phyloP scores from a whole-genome alignment of 2,329 filamentous ascomycete species.

The Colletotrichum gigasporum region DNA sequence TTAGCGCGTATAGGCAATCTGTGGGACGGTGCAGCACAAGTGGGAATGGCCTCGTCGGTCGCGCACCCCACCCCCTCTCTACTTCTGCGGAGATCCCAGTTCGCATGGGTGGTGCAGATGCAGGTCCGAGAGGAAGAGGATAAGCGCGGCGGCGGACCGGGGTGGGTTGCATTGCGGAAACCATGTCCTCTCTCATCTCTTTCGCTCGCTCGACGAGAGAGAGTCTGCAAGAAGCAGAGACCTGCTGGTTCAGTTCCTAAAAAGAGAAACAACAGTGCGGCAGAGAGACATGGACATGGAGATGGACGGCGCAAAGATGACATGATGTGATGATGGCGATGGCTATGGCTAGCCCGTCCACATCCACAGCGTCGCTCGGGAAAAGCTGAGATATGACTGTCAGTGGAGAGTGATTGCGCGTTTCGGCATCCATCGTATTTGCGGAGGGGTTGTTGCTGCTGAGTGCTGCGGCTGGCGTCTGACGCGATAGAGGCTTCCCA shows the following conservation, averaged over 20 bases:
- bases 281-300: not conserved
- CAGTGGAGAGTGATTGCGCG: slow-evolving; percentile 5
- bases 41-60: slow-evolving; percentile 7
- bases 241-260: not conserved
- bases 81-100: slow-evolving; percentile 33
- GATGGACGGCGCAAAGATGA: slow-evolving; percentile 3
- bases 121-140: slow-evolving; percentile 53
- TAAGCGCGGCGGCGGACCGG: slow-evolving; percentile 42
- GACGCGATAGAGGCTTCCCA: not conserved
- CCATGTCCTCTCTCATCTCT: slow-evolving; percentile 9
- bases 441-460: not conserved
- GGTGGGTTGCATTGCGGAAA: slow-evolving; percentile 27
- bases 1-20: not conserved
- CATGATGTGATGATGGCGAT: slow-evolving; percentile 18
- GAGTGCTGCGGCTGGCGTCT: not conserved
- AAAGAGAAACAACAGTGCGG: slow-evolving; percentile 4
- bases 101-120: slow-evolving; percentile 42
- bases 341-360: not conserved
- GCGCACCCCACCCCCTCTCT: slow-evolving; percentile 6
- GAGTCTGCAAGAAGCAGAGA: slow-evolving; percentile 8
- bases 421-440: slow-evolving; percentile 6
- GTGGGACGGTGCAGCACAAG: no score
- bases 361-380: no score
- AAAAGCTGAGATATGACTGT: slow-evolving; percentile 25
- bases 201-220: slow-evolving; percentile 16